Base-by-base conservation (phyloP, 257 asterid species). In the Solanum sparsipilum region DNA sequence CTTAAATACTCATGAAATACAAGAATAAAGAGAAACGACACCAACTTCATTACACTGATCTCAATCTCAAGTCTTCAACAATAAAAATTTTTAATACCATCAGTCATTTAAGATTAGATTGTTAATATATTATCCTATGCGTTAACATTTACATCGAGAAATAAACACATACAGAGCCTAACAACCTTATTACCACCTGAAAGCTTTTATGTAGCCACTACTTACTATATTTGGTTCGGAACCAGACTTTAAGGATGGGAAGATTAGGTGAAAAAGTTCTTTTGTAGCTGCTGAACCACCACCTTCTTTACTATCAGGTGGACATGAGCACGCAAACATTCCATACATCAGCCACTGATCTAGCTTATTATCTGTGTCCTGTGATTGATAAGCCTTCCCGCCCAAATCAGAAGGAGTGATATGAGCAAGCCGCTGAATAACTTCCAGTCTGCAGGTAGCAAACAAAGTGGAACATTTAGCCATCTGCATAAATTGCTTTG, bases 281-380 rank as follows among this genome's bases (percentile, higher is more conserved):
- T 96, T 97, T 83, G 98, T 93, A 38, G 95, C 94, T 38, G 95
- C 95, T 86, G 98, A 93, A 91, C 96, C 96, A 85, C 95, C 98
- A 89, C 94, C 95, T 91, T 97, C 99, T 87, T 95, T 94, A 86
- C 93, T 90, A 90, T 94, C 96, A 72, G 93, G 94, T 39, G 98
- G 99, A 82, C 99, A 96, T 10, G 99, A 97, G 90, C 98, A 95
- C 25, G 98, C 98, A 86, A 97, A 96, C 98, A 97, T 96, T 87
- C 99, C 95, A 93, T 97, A 97, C 98, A 96, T 95, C 86, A 97
- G 94, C 99, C 99, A 97, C 75, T 97, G 99, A 87, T 97, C 99
- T 87, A 97, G 95, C 93, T 96, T 97, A 92, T 90, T 96, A 90
- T 97, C 99, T 84, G 99, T 88, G 85, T 97, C 99, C 92, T 95